These are phyloP conservation scores for Edaphochlamys debaryana DNA, from an alignment of 139 green algal species.

Conservation along the genomic window DNA sequence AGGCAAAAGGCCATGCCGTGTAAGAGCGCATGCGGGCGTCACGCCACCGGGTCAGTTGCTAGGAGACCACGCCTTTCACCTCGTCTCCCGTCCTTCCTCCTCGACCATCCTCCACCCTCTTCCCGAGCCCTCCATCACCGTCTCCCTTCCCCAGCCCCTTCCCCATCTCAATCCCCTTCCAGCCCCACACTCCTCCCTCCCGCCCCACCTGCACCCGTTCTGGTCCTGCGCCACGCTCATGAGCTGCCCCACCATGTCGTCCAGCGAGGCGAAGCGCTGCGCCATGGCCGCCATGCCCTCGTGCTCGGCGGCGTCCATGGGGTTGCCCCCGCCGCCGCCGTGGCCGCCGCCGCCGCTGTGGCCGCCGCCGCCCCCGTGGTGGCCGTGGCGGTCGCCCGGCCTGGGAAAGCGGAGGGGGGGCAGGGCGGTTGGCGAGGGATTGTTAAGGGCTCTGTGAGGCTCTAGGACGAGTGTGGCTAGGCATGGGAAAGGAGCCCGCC, in stretches of 20 bases:
- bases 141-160: too few relatives aligned
- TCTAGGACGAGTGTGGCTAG: too few relatives aligned
- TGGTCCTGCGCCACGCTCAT: constrained; percentile 94
- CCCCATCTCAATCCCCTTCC: not conserved
- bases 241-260: constrained; percentile 89
- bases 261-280: constrained; percentile 69
- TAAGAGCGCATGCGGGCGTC: too few relatives aligned
- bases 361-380: constrained; percentile 35
- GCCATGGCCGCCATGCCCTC: constrained; percentile 50
- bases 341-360: not conserved
- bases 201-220: constrained; percentile 84
- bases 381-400: constrained; percentile 8
- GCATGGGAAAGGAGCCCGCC: too few relatives aligned
- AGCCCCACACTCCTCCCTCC: not conserved
- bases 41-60: too few relatives aligned
- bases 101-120: too few relatives aligned
- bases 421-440: not conserved
- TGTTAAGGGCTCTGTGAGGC: too few relatives aligned
- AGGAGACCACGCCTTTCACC: too few relatives aligned
- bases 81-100: too few relatives aligned
- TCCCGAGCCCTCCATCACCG: too few relatives aligned
- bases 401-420: not conserved
- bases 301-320: not conserved
- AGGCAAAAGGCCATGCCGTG: too few relatives aligned
- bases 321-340: not conserved